Conservation (phyloP, 1,139 yeast species). For the Blastobotrys proliferans region DNA sequence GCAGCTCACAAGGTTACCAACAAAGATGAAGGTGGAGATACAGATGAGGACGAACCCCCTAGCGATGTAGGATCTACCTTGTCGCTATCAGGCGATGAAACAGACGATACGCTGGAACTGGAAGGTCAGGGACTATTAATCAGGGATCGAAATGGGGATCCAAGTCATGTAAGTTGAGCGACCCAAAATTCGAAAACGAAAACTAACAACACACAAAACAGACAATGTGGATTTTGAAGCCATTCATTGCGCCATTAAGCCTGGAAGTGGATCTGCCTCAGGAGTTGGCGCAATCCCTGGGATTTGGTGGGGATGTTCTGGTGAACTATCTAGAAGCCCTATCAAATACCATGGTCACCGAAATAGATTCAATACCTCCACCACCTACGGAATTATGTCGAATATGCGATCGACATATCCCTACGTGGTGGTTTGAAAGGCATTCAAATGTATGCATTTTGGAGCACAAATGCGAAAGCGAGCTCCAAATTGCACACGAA, state of each 20-base stretch:
- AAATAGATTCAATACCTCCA: constrained; percentile 62
- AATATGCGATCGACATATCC: constrained; percentile 87
- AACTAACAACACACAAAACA: constrained; percentile 8
- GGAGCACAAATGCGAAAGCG: constrained; percentile 79
- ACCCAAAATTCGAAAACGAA: too few relatives aligned
- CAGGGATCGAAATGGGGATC: constrained; percentile 58
- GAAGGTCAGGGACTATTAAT: constrained; percentile 96
- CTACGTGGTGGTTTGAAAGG: constrained; percentile 94
- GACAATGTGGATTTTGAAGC: constrained; percentile 91
- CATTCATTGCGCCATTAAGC: constrained; percentile 58
- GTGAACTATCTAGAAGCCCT: constrained; percentile 66
- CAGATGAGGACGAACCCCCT: constrained; percentile 10
- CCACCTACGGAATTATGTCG: constrained; percentile 81
- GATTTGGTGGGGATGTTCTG: constrained; percentile 85
- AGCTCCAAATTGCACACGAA: constrained; percentile 76
- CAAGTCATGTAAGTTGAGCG: constrained; percentile 53
- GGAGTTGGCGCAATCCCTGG: constrained; percentile 64
- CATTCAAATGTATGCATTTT: constrained; percentile 86
- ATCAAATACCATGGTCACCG: constrained; percentile 56
- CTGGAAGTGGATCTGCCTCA: constrained; percentile 64
- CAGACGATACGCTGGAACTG: constrained; percentile 44
- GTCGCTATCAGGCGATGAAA: constrained; percentile 16
- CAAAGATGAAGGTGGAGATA: constrained; percentile 1
- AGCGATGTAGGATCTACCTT: constrained; percentile 15
- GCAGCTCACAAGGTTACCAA: not conserved